Conservation (phyloP, 2,329 filamentous ascomycete genomes). For the Epichloe brachyelytri region DNA sequence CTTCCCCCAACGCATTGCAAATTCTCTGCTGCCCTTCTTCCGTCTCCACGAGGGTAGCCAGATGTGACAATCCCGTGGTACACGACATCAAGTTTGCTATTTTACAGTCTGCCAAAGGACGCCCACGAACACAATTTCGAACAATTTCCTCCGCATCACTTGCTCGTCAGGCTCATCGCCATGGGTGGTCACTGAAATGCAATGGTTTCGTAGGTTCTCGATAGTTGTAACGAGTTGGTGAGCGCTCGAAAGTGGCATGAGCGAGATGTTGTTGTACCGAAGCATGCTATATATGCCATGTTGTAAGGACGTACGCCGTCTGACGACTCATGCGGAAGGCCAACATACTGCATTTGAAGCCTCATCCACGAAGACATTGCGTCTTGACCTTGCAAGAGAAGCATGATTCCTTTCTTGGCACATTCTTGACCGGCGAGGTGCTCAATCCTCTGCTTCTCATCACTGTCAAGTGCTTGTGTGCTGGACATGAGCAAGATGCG, state of each 20-base stretch:
- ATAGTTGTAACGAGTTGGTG: constrained; percentile 25
- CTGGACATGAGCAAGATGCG: constrained; percentile 29
- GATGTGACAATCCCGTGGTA: constrained; percentile 13
- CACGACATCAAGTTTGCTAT: constrained; percentile 17
- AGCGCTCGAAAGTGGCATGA: constrained; percentile 29
- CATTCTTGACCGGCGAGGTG: constrained; percentile 26
- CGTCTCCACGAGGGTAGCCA: constrained; percentile 13
- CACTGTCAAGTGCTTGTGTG: constrained; percentile 19
- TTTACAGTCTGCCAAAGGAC: constrained; percentile 14
- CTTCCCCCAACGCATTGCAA: constrained; percentile 16
- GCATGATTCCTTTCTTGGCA: constrained; percentile 27
- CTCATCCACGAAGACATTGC: constrained; percentile 24
- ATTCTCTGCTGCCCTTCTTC: constrained; percentile 11
- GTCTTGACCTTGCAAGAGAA: constrained; percentile 25
- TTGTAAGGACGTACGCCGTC: background rate
- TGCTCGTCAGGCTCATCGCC: background rate
- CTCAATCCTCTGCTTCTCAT: constrained; percentile 23
- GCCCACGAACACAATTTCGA: constrained; percentile 15
- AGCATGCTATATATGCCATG: constrained; percentile 17
- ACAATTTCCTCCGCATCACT: background rate
- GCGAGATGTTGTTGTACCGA: constrained; percentile 20
- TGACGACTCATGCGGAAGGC: no score
- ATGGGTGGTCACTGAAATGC: background rate
- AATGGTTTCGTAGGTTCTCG: constrained; percentile 22
- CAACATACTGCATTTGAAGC: constrained; percentile 31